Evolutionary conservation across 768 basidiomycete species (phyloP).

Genomic region (Boletus rubroflammeus): DNA sequence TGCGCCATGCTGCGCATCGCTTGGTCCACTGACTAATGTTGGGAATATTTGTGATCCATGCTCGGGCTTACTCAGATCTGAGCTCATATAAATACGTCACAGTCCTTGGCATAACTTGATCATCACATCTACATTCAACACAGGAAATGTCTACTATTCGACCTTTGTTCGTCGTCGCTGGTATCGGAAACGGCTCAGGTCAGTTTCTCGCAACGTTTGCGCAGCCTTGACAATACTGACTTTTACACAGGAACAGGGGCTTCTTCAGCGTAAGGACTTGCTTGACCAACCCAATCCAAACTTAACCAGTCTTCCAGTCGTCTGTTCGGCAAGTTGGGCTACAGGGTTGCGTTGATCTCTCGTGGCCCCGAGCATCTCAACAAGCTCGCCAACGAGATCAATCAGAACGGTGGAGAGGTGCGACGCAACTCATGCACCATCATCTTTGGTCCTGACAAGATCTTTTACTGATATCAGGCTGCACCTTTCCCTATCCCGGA

Average conservation of each 20-base stretch:
- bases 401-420: conserved; percentile 55
- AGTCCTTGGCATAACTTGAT: not conserved
- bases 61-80: conserved; percentile 15
- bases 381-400: conserved; percentile 53
- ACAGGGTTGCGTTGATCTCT: conserved; percentile 64
- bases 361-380: conserved; percentile 51
- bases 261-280: conserved; percentile 47
- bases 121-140: not conserved
- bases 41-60: conserved; percentile 11
- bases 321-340: conserved; percentile 58
- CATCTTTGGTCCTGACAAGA: not conserved
- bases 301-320: conserved; percentile 38
- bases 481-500: conserved; percentile 50
- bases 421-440: conserved; percentile 5
- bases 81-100: conserved; percentile 14
- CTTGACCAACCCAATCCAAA: not conserved
- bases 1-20: conserved; percentile 2
- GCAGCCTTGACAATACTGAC: not conserved
- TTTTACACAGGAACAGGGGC: conserved; percentile 49
- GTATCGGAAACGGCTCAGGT: conserved; percentile 43
- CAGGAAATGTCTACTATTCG: conserved; percentile 34
- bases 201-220: not conserved
- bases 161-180: conserved; percentile 57
- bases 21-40: conserved; percentile 5
- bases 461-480: conserved; percentile 39